Base-by-base conservation (phyloP, 139 green algal species). In the Auxenochlorella protothecoides region DNA sequence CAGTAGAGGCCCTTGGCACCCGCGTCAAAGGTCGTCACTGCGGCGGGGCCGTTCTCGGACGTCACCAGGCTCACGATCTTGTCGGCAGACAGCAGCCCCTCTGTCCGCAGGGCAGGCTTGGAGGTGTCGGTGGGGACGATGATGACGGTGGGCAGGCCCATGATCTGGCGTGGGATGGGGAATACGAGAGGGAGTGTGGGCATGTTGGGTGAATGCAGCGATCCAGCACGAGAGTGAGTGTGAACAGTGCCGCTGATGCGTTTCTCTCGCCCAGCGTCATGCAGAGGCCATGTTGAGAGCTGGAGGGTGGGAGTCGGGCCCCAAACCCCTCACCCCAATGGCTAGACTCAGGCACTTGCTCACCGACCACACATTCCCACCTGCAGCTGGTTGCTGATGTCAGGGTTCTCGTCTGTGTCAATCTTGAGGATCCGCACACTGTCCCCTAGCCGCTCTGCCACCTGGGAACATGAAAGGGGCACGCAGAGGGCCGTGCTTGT, bases 101-200 rank as follows among this genome's bases (percentile, higher is more conserved):
- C 93, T 44, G 91, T 93, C 9, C 93, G 83, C 76, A 97, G 78
- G 5, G 92, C 92, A 7, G 91, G 90, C 81, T 97, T 97, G 63
- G 66, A 68, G 51, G 76, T 72, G 65, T 96, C 87, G 70, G 84
- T 89, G 68, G 91, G 86, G 44, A 98, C 87, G 63, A 98, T 93
- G 6, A 98, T 88, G 62, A 98, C 84, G 2, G 93, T 98, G 15
- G 93, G 93, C 56, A 98, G 84, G 44, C 93, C 93, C 71, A 95
- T 81, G 68, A 97, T 98, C 88, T 98, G 89, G 59, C 65, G 62
- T 5, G 55, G 63, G 64, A 55, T 52, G 15, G 13, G 61, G 53
- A 4, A 63, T 44, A 44, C 27, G 13, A 55, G 56, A 51, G 65
- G 16, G 7, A 52, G 72, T 8, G 71, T 27, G 10, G 7, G 11